Conservation (phyloP, 495 filamentous ascomycete genomes). For the Penicillium coffeae region DNA sequence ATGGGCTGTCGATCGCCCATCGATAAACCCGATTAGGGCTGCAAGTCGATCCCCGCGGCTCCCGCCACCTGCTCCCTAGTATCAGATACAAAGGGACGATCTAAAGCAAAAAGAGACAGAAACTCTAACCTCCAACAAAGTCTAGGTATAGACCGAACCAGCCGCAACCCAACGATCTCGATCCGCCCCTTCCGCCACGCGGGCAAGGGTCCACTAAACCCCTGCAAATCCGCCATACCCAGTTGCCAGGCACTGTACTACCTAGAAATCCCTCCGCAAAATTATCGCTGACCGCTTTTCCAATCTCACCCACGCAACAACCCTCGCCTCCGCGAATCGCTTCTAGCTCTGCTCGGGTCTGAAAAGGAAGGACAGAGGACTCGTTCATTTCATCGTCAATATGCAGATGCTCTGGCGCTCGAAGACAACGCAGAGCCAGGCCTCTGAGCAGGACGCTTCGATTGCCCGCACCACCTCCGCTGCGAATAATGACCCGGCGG, state of each 20-base stretch:
- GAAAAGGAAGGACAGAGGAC: background rate
- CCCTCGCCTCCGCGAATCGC: background rate
- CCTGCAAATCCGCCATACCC: background rate
- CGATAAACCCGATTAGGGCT: too few species aligned
- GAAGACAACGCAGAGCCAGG: conserved; percentile 32
- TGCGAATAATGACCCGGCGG: conserved; percentile 38
- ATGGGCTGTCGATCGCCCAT: too few species aligned
- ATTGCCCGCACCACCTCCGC: conserved; percentile 22
- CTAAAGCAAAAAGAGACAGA: background rate
- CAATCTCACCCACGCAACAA: too few species aligned
- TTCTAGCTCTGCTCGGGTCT: background rate
- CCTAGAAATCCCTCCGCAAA: conserved; percentile 1
- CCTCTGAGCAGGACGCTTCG: conserved; percentile 21
- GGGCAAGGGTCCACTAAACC: background rate
- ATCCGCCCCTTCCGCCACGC: background rate
- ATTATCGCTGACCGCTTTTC: conserved; percentile 12
- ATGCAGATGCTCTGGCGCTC: conserved; percentile 32
- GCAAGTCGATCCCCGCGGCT: too few species aligned
- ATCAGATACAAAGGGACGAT: too few species aligned
- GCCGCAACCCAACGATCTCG: background rate
- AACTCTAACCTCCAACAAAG: conserved; percentile 2
- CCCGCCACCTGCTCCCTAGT: too few species aligned
- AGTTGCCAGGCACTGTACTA: background rate
- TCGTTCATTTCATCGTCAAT: background rate
- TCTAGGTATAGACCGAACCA: background rate